Percentiles rank a stretch among this genome's conserved stretches.
These are phyloP conservation scores for Annulohypoxylon maeteangense DNA, from an alignment of 495 filamentous ascomycete genomes.

Conservation along the genomic window DNA sequence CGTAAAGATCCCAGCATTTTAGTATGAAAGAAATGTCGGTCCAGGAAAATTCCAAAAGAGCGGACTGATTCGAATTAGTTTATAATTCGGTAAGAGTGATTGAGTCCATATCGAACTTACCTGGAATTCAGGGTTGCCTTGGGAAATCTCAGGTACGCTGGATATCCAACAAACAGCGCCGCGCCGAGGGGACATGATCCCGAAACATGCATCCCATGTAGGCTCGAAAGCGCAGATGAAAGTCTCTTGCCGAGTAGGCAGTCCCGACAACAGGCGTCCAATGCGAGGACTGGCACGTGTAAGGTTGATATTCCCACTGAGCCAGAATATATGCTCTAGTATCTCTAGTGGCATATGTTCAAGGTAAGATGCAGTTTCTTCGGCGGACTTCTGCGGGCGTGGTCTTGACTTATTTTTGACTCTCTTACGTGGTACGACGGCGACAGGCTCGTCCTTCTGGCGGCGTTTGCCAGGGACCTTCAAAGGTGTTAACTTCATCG, in stretches of 20 bases:
- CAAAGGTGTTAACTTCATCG: constrained; percentile 47
- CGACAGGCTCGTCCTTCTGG: constrained; percentile 1
- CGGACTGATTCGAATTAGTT: constrained; percentile 43
- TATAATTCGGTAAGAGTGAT: neutral
- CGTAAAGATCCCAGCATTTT: constrained; percentile 35
- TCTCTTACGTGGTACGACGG: constrained; percentile 7
- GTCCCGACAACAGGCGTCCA: constrained; percentile 48
- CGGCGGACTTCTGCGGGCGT: neutral
- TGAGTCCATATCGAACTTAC: constrained; percentile 29
- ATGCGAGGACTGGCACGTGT: constrained; percentile 50
- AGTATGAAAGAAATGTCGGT: constrained; percentile 44
- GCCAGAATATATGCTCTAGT: constrained; percentile 54
- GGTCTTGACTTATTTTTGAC: constrained; percentile 19
- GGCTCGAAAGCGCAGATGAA: constrained; percentile 50
- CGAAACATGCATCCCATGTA: constrained; percentile 53
- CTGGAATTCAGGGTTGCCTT: constrained; percentile 50
- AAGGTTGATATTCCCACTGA: constrained; percentile 54
- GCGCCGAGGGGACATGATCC: constrained; percentile 6
- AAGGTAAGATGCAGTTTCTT: constrained; percentile 41
- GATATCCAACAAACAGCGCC: neutral
- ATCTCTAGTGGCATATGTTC: constrained; percentile 56
- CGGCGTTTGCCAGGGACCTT: constrained; percentile 45
- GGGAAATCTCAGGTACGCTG: neutral
- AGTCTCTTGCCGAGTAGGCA: constrained; percentile 41
- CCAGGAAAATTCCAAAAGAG: constrained; percentile 48